These are phyloP conservation scores for Fragaria ananassa DNA, from an alignment of 306 rosid genomes.

Conservation along the genomic window DNA sequence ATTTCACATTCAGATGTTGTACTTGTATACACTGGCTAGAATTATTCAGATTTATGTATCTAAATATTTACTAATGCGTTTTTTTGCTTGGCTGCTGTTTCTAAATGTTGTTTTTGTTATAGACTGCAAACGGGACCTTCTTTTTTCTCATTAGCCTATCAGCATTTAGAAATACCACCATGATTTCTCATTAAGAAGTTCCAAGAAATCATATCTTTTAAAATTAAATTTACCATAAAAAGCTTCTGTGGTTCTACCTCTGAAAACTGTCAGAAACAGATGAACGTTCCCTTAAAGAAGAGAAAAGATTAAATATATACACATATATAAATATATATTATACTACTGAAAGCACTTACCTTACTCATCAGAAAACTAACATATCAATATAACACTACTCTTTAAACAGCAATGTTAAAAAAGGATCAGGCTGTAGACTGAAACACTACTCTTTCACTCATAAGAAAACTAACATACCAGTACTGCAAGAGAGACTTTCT, in stretches of 20 bases:
- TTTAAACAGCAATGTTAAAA: background rate
- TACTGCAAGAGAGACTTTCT: constrained; percentile 30
- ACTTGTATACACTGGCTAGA: background rate
- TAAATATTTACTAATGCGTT: background rate
- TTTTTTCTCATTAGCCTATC: background rate
- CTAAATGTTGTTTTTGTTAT: background rate
- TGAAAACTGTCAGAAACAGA: background rate
- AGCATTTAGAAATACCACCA: background rate
- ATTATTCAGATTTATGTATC: background rate
- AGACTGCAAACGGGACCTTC: background rate
- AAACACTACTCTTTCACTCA: too few relatives aligned
- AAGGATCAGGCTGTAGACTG: constrained; percentile 2
- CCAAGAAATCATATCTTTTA: background rate
- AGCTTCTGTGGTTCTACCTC: too few relatives aligned
- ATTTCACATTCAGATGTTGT: background rate
- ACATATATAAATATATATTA: too few relatives aligned
- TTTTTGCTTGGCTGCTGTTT: background rate
- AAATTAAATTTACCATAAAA: background rate
- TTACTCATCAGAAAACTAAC: background rate
- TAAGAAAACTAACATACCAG: constrained; percentile 37
- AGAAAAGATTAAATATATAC: background rate
- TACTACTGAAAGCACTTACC: background rate
- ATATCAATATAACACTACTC: constrained; percentile 32
- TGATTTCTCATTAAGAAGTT: background rate
- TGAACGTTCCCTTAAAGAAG: background rate